Percentiles rank a stretch among this genome's conserved stretches.
phyloP scores from a whole-genome alignment of 2,329 filamentous ascomycete genomes.

The Xylariaceae sp. region DNA sequence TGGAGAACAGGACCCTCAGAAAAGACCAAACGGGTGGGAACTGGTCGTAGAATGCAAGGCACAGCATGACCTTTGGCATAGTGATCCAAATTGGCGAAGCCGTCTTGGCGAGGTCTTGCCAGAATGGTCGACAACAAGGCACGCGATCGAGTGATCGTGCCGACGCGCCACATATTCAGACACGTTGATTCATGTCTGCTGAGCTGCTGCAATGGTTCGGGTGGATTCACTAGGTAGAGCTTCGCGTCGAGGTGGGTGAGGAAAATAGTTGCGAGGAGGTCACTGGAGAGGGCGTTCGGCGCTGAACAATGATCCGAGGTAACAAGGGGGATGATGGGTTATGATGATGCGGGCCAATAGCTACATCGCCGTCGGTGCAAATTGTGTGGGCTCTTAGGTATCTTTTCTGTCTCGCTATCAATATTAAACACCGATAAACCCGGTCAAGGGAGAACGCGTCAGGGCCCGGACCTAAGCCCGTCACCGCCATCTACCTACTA shows the following conservation, averaged over 20 bases:
- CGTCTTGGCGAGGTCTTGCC: slow-evolving; percentile 10
- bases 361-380: background rate
- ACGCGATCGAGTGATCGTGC: no score
- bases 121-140: slow-evolving; percentile 10
- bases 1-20: slow-evolving; percentile 6
- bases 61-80: slow-evolving; percentile 5
- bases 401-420: background rate
- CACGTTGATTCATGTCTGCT: no score
- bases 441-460: background rate
- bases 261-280: background rate
- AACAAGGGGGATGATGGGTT: no score
- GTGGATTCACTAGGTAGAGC: no score
- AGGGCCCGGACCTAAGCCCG: background rate
- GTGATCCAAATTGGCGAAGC: slow-evolving; percentile 12
- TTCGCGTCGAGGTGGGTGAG: background rate
- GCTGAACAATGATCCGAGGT: background rate
- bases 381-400: background rate
- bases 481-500: no score
- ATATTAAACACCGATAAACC: background rate
- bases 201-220: no score
- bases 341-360: background rate
- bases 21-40: slow-evolving; percentile 7
- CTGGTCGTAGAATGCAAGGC: slow-evolving; percentile 4
- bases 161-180: no score
- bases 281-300: no score